Percentiles rank a stretch among this genome's conserved stretches.
phyloP scores from a whole-genome alignment of 2,329 filamentous ascomycete genomes.

The Graphiopsis chlorocephala region DNA sequence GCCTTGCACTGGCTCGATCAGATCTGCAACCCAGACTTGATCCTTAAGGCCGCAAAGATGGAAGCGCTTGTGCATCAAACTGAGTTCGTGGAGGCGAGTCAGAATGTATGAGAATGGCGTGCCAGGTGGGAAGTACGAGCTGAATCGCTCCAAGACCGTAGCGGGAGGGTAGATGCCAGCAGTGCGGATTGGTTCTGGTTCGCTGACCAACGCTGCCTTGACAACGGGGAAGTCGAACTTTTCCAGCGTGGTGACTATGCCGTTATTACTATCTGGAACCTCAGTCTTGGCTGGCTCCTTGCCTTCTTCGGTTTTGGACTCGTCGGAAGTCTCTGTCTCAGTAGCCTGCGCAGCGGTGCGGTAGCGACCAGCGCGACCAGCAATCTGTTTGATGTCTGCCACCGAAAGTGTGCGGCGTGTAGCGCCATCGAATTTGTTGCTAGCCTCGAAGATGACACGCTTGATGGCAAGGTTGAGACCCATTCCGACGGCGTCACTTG shows the following conservation, averaged over 20 bases:
- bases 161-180: conserved; percentile 75
- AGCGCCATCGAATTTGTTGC: conserved; percentile 67
- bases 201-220: conserved; percentile 58
- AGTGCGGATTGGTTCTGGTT: conserved; percentile 63
- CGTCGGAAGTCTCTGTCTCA: conserved; percentile 25
- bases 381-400: conserved; percentile 91
- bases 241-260: conserved; percentile 77
- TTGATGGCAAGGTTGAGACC: conserved; percentile 88
- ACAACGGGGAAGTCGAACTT: conserved; percentile 64
- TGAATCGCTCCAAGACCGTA: conserved; percentile 69
- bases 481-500: conserved; percentile 96
- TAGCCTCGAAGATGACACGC: conserved; percentile 80
- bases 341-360: conserved; percentile 61
- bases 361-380: conserved; percentile 84
- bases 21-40: conserved; percentile 65
- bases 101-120: conserved; percentile 84
- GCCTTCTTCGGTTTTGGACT: conserved; percentile 26
- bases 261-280: conserved; percentile 42
- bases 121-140: conserved; percentile 73
- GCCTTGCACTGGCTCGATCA: conserved; percentile 66
- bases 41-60: conserved; percentile 66
- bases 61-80: conserved; percentile 63
- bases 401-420: conserved; percentile 59
- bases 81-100: conserved; percentile 68
- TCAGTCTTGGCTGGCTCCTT: conserved; percentile 23